Evolutionary conservation across 768 basidiomycete genomes (phyloP).

Genomic region (Lentinula detonsa): DNA sequence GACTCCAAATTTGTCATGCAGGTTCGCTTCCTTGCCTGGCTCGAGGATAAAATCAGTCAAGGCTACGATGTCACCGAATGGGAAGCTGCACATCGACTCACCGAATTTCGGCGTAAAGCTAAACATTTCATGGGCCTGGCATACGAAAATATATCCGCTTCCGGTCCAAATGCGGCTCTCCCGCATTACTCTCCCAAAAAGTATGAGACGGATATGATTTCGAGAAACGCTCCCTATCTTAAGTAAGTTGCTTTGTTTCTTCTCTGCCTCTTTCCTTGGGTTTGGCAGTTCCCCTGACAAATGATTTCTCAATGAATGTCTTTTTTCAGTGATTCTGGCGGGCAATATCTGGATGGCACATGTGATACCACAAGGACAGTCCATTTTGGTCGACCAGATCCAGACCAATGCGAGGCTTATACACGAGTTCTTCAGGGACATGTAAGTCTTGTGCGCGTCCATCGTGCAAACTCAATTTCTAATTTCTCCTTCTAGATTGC

Average conservation of each 20-base stretch:
- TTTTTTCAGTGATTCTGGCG: slow-evolving; percentile 77
- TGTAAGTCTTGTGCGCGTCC: slow-evolving; percentile 41
- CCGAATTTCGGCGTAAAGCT: slow-evolving; percentile 64
- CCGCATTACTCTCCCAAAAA: slow-evolving; percentile 89
- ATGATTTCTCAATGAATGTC: slow-evolving; percentile 1
- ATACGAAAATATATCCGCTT: slow-evolving; percentile 86
- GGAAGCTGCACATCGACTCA: slow-evolving; percentile 82
- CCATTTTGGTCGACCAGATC: slow-evolving; percentile 83
- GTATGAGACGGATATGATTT: slow-evolving; percentile 63
- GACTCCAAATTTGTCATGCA: slow-evolving; percentile 15
- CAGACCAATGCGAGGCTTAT: slow-evolving; percentile 85
- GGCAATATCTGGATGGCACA: slow-evolving; percentile 86
- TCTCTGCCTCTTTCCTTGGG: neutral
- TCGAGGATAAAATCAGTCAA: slow-evolving; percentile 71
- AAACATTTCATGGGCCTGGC: slow-evolving; percentile 81
- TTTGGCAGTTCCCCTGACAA: neutral
- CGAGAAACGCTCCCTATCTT: slow-evolving; percentile 77
- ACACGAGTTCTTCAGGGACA: slow-evolving; percentile 96
- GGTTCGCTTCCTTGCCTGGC: slow-evolving; percentile 85
- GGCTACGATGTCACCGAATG: slow-evolving; percentile 88
- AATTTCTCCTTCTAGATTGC: slow-evolving; percentile 57
- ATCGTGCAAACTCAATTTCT: slow-evolving; percentile 12
- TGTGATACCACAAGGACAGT: slow-evolving; percentile 79
- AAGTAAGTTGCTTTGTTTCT: slow-evolving; percentile 48
- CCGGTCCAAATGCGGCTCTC: slow-evolving; percentile 86